These are phyloP conservation scores for Dispira parvispora DNA, from an alignment of 192 early-diverging fungal species.

Conservation along the genomic window DNA sequence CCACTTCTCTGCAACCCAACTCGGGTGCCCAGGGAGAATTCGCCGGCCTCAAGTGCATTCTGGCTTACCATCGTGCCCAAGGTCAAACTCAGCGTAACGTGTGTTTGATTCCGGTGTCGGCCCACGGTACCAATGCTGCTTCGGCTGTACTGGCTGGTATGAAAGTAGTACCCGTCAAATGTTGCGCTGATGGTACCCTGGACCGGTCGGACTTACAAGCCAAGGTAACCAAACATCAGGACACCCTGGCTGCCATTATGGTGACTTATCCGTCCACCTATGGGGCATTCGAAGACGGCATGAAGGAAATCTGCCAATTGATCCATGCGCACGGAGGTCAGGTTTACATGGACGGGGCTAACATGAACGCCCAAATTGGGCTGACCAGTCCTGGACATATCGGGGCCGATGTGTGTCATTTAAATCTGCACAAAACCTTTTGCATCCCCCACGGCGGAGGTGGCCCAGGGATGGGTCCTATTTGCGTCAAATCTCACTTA, in stretches of 20 bases:
- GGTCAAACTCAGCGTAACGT: constrained; percentile 77
- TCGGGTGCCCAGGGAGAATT: constrained; percentile 99
- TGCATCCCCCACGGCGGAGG: constrained; percentile 98
- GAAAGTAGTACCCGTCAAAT: constrained; percentile 84
- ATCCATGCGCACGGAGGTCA: constrained; percentile 91
- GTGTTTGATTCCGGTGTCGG: constrained; percentile 94
- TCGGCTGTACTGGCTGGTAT: constrained; percentile 96
- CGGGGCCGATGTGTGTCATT: constrained; percentile 97
- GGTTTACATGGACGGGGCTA: constrained; percentile 97
- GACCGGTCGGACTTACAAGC: constrained; percentile 76
- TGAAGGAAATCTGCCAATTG: constrained; percentile 75
- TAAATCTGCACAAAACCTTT: constrained; percentile 99
- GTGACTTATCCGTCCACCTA: constrained; percentile 99
- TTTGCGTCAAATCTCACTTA: constrained; percentile 84
- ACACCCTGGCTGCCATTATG: constrained; percentile 85
- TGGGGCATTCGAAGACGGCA: constrained; percentile 91
- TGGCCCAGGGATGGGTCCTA: constrained; percentile 95
- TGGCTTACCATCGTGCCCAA: constrained; percentile 73
- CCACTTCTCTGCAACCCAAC: constrained; percentile 93
- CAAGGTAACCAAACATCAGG: constrained; percentile 79
- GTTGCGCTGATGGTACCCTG: constrained; percentile 80
- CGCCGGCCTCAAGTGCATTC: constrained; percentile 86
- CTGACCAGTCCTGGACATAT: constrained; percentile 79
- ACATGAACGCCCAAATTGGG: constrained; percentile 79
- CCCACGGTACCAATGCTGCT: constrained; percentile 98